These are phyloP conservation scores for Talaromyces sp. DNA, from an alignment of 2,329 filamentous ascomycete genomes.

Conservation along the genomic window DNA sequence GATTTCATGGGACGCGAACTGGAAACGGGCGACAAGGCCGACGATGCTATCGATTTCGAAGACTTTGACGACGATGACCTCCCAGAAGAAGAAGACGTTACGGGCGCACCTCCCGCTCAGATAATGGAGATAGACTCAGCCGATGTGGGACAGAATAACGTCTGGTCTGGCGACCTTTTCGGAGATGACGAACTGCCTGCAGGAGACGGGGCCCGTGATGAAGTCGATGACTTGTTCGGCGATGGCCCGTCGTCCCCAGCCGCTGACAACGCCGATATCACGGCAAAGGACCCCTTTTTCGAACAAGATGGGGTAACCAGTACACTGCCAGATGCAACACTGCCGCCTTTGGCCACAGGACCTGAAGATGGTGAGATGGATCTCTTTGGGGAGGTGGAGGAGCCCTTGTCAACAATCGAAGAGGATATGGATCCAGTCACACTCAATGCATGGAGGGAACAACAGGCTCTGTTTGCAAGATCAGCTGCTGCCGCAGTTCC, in stretches of 20 bases:
- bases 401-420: constrained; percentile 20
- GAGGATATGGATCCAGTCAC: constrained; percentile 38
- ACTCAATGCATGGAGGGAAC: constrained; percentile 40
- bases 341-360: neutral
- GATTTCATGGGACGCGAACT: constrained; percentile 38
- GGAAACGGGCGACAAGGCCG: constrained; percentile 68
- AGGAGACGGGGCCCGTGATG: constrained; percentile 26
- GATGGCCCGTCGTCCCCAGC: constrained; percentile 35
- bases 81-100: constrained; percentile 60
- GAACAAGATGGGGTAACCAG: constrained; percentile 18
- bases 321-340: neutral
- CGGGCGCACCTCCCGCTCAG: neutral
- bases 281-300: constrained; percentile 25
- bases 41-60: constrained; percentile 84
- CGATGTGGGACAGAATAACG: constrained; percentile 30
- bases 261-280: constrained; percentile 24
- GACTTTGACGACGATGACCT: constrained; percentile 91
- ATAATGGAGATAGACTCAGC: constrained; percentile 34
- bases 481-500: constrained; percentile 44
- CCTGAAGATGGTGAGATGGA: constrained; percentile 19
- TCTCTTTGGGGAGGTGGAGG: constrained; percentile 18
- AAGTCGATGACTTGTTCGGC: constrained; percentile 46
- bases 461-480: constrained; percentile 43
- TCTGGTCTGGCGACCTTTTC: constrained; percentile 17
- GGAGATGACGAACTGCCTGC: constrained; percentile 17